Conservation (phyloP, 1,139 yeast species). For the Nadsonia starkeyi-henricii region DNA sequence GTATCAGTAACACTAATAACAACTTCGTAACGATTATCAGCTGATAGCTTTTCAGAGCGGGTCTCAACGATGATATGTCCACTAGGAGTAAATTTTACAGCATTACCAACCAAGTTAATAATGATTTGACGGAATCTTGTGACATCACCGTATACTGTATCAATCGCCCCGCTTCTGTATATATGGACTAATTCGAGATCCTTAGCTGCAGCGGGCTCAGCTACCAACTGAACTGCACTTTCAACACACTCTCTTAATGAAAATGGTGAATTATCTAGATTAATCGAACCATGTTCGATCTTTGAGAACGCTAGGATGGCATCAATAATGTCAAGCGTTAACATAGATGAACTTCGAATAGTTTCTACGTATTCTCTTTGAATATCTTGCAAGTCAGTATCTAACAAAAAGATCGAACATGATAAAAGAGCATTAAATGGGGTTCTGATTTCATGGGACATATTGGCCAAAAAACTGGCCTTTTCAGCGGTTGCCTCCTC, state of each 20-base stretch:
- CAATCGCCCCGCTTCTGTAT: constrained; percentile 32
- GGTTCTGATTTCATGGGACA: constrained; percentile 42
- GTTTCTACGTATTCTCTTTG: constrained; percentile 45
- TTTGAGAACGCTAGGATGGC: constrained; percentile 45
- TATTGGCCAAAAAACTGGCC: constrained; percentile 44
- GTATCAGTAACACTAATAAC: constrained; percentile 36
- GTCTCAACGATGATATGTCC: constrained; percentile 36
- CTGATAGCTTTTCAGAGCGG: constrained; percentile 22
- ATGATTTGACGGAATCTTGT: constrained; percentile 41
- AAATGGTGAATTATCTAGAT: constrained; percentile 35
- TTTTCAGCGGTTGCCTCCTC: constrained; percentile 48
- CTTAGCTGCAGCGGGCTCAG: constrained; percentile 38
- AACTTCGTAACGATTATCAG: constrained; percentile 31
- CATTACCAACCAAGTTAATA: constrained; percentile 43
- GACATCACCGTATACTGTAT: constrained; percentile 36
- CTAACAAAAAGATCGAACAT: constrained; percentile 40
- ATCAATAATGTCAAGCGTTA: constrained; percentile 41
- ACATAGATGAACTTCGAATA: constrained; percentile 38
- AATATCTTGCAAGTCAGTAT: constrained; percentile 33
- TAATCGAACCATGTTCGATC: constrained; percentile 42
- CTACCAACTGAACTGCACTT: constrained; percentile 37
- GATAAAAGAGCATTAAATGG: constrained; percentile 44
- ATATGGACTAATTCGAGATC: constrained; percentile 36
- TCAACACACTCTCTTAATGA: constrained; percentile 38
- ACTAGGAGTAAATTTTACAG: constrained; percentile 38